Percentiles rank a stretch among this genome's conserved stretches.
Evolutionary conservation across 768 basidiomycete genomes (phyloP).

Genomic region (Hirschioporus abietinus): DNA sequence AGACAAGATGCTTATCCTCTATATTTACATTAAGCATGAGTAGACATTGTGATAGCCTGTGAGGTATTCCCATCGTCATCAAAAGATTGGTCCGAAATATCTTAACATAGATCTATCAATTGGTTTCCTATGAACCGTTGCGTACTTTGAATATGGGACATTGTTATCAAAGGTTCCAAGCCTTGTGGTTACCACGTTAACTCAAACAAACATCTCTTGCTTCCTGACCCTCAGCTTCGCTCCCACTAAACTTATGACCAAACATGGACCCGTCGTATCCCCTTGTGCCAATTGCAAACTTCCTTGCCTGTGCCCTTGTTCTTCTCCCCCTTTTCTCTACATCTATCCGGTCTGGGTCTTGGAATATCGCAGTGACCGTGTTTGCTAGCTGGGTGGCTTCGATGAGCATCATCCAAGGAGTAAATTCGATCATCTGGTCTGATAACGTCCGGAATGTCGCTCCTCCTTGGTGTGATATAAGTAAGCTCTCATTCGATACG

Average conservation of each 20-base stretch:
- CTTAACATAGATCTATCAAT: no score
- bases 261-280: slow-evolving; percentile 22
- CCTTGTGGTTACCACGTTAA: no score
- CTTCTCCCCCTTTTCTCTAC: slow-evolving; percentile 32
- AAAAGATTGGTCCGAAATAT: no score
- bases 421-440: background rate
- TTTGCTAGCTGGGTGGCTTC: background rate
- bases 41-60: no score
- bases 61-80: no score
- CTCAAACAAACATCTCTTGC: background rate
- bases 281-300: slow-evolving; percentile 30
- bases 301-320: slow-evolving; percentile 29
- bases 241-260: background rate
- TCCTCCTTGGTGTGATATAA: background rate
- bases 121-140: no score
- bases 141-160: no score
- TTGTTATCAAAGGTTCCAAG: no score
- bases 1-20: no score
- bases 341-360: background rate
- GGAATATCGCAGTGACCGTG: background rate
- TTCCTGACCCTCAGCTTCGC: background rate
- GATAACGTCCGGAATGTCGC: background rate
- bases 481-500: background rate
- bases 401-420: background rate
- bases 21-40: no score